These are phyloP conservation scores for Fusarium goolgardi DNA, from an alignment of 2,329 filamentous ascomycete genomes.

Conservation along the genomic window DNA sequence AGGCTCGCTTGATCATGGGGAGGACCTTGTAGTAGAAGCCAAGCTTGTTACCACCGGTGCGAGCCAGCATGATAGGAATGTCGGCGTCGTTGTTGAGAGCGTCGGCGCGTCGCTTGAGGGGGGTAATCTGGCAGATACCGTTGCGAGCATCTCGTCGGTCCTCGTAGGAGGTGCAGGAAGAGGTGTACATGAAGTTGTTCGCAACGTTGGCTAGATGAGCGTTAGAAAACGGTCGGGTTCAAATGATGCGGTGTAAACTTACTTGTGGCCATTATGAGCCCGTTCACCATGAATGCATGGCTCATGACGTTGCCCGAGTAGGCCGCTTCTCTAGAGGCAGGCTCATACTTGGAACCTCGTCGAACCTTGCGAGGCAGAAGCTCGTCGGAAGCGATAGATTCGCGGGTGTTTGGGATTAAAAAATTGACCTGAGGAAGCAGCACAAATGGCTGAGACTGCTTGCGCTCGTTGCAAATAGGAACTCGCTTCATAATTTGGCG, in stretches of 20 bases:
- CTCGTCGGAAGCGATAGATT: constrained; percentile 22
- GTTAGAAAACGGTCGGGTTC: constrained; percentile 19
- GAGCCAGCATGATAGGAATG: constrained; percentile 1
- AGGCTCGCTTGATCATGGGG: constrained; percentile 44
- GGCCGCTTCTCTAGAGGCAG: neutral
- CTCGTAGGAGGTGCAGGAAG: constrained; percentile 19
- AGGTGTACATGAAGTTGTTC: constrained; percentile 40
- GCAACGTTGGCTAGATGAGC: constrained; percentile 42
- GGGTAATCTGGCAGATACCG: constrained; percentile 36
- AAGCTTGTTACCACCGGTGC: constrained; percentile 46
- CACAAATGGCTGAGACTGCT: neutral
- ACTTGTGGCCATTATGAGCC: constrained; percentile 49
- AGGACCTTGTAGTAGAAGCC: constrained; percentile 43
- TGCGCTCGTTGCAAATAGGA: constrained; percentile 20
- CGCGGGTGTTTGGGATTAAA: neutral
- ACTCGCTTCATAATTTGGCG: constrained; percentile 53
- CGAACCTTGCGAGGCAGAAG: constrained; percentile 25
- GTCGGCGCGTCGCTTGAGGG: constrained; percentile 47
- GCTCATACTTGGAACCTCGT: constrained; percentile 7
- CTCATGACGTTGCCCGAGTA: constrained; percentile 6
- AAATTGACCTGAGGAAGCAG: neutral
- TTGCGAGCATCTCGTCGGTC: constrained; percentile 22
- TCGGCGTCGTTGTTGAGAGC: constrained; percentile 16
- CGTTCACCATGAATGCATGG: constrained; percentile 22
- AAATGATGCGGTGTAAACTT: constrained; percentile 1